Percentiles rank a stretch among this genome's conserved stretches.
phyloP scores from a whole-genome alignment of 1,284 basidiomycete genomes.

The Meira miltonrushii region DNA sequence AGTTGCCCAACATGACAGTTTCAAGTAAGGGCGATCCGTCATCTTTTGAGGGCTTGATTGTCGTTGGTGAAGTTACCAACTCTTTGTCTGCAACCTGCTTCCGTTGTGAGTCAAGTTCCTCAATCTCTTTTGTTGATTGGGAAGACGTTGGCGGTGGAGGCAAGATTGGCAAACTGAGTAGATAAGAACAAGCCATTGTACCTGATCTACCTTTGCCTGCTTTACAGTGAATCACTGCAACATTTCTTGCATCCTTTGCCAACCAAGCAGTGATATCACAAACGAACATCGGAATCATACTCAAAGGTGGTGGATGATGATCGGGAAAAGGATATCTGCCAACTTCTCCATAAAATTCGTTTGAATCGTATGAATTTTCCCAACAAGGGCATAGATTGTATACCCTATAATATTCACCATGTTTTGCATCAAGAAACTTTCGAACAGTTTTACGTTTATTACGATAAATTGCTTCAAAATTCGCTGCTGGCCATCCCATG shows the following conservation, averaged over 20 bases:
- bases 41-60: background rate
- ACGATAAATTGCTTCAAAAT: conserved; percentile 73
- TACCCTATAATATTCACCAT: conserved; percentile 72
- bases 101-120: background rate
- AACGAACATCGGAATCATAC: conserved; percentile 68
- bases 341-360: conserved; percentile 59
- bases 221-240: conserved; percentile 84
- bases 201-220: conserved; percentile 43
- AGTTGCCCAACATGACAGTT: too few relatives aligned
- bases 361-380: conserved; percentile 42
- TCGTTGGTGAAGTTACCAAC: conserved; percentile 12
- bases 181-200: conserved; percentile 41
- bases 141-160: conserved; percentile 21
- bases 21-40: too few relatives aligned
- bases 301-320: conserved; percentile 68
- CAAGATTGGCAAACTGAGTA: conserved; percentile 33
- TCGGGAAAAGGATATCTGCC: conserved; percentile 83
- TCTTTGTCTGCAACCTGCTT: background rate
- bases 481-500: conserved; percentile 76
- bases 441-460: conserved; percentile 73
- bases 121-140: background rate
- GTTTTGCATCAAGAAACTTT: conserved; percentile 68
- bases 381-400: conserved; percentile 64
- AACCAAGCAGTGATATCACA: conserved; percentile 77
- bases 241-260: conserved; percentile 63